Evolutionary conservation across 2,329 filamentous ascomycete genomes (phyloP), one percentile per base, ranked within the genome.

Genomic region (Colletotrichum orchidophilum): DNA sequence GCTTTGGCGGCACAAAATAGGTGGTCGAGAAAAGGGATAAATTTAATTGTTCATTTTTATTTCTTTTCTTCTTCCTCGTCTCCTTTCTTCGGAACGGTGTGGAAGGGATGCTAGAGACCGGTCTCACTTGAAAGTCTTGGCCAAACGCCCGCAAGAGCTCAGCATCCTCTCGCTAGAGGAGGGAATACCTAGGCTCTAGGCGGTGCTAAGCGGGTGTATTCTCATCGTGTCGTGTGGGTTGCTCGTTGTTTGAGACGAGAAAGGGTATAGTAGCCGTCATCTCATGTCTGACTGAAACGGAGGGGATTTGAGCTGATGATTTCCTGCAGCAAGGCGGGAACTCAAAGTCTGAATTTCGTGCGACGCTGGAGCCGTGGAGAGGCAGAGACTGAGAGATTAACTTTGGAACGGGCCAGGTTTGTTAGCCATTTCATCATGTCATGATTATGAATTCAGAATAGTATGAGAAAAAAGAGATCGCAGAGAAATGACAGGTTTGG

Each of bases 211-310:
- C 55, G 13, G 39, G 49, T 53, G 24, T 33, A 46, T 33, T 42
- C 11, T 12, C 24, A 7, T 2, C 15, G 60, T 15, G 24, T 55
- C 21, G 39, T 39, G 62, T 66, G 24, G 50, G 39, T 46, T 46
- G 18, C 39, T 24, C 39, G 31, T 39, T 71, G 65, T 57, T 58
- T 49, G 50, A 66, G 55, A 66, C 63, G 58, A 59, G 58, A 13
- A 24, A 31, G 18, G 57, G 55, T 29, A 66, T 11, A 27, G 55
- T 65, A 58, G 57, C 64, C 68, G 64, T 63, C 68, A 59, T 71
- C 68, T 63, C 42, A 63, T 54, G 58, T 71, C 31, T 50, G 12
- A 42, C 53, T 71, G 68, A 71, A 71, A 68, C 68, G 31, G 58
- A 27, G 42, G 42, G 64, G 33, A 71, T 68, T 63, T 31, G 64